These are phyloP conservation scores for Sclerotinia spermophila DNA, from an alignment of 2,329 filamentous ascomycete genomes.

Conservation along the genomic window DNA sequence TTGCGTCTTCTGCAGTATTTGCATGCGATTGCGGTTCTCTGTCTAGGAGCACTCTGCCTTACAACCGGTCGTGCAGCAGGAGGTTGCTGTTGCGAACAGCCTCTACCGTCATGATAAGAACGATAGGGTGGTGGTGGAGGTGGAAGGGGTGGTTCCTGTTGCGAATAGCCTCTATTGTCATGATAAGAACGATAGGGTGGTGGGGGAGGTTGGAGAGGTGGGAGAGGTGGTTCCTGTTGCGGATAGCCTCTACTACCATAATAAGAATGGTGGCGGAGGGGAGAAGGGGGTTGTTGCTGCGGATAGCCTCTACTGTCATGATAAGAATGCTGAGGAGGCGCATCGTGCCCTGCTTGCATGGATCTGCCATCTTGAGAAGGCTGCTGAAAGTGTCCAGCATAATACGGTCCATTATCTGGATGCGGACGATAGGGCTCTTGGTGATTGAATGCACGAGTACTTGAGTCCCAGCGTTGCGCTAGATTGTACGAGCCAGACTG, in stretches of 20 bases:
- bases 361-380: neutral
- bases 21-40: constrained; percentile 58
- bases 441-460: neutral
- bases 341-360: neutral
- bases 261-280: neutral
- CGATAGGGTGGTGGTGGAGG: neutral
- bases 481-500: neutral
- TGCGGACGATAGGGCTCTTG: neutral
- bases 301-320: constrained; percentile 30
- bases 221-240: neutral
- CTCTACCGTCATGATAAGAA: neutral
- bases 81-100: constrained; percentile 13
- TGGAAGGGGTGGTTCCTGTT: neutral
- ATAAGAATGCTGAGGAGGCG: neutral
- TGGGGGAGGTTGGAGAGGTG: neutral
- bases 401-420: neutral
- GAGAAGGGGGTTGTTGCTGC: neutral
- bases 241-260: neutral
- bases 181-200: neutral
- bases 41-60: constrained; percentile 51
- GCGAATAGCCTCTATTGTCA: neutral
- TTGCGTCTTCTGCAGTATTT: constrained; percentile 58
- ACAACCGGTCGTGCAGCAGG: constrained; percentile 25
- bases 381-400: neutral
- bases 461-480: neutral